phyloP scores from a whole-genome alignment of 2,329 filamentous ascomycete species.

The Aspergillus novoparasiticus region DNA sequence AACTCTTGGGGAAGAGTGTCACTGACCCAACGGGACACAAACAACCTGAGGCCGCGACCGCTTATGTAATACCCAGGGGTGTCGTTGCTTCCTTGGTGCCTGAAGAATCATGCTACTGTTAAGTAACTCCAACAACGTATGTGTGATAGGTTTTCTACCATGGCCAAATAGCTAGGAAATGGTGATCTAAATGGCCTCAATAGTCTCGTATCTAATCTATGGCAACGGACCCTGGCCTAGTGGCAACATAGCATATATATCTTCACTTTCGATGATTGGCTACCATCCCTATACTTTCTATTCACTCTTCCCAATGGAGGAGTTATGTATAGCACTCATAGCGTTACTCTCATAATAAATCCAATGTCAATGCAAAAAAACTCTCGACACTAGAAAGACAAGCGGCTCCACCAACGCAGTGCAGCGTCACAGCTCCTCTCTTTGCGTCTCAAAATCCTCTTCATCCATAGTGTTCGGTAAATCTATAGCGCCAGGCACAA shows the following conservation, averaged over 20 bases:
- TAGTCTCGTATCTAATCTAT: neutral
- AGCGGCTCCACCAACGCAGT: neutral
- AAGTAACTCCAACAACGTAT: too few relatives aligned
- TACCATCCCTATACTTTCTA: neutral
- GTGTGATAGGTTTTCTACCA: neutral
- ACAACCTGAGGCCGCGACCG: conserved; percentile 8
- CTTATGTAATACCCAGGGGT: conserved; percentile 21
- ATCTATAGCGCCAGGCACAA: conserved; percentile 13
- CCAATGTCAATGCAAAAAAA: neutral
- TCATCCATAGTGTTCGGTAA: neutral
- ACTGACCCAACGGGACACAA: neutral
- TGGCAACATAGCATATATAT: neutral
- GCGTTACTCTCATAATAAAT: neutral
- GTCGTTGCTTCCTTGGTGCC: neutral
- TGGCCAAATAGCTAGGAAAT: neutral
- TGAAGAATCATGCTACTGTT: neutral
- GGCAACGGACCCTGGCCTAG: neutral
- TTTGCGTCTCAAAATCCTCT: conserved; percentile 11
- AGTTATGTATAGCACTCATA: neutral
- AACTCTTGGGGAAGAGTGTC: conserved; percentile 10
- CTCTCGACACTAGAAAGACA: neutral
- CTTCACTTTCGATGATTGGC: neutral
- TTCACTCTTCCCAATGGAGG: neutral
- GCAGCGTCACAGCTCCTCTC: conserved; percentile 18
- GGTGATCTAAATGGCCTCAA: neutral